Conservation (phyloP, 352 stramenopile genomes). For the Phytophthora pseudosyringae region DNA sequence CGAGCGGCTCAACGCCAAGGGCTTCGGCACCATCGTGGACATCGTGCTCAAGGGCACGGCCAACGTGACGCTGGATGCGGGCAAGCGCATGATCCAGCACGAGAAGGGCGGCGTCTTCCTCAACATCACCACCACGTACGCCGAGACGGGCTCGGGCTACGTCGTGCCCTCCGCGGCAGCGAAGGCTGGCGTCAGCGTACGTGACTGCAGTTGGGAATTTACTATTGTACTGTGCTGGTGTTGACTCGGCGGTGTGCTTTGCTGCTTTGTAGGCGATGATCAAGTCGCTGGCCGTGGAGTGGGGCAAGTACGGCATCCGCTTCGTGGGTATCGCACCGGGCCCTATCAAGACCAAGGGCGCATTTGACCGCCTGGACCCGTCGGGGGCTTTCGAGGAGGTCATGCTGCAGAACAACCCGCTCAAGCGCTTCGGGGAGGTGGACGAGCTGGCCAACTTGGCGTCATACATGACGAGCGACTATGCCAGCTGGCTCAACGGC, state of each 20-base stretch:
- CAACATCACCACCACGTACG: conserved; percentile 97
- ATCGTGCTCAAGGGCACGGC: conserved; percentile 92
- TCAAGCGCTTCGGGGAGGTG: conserved; percentile 76
- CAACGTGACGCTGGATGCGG: conserved; percentile 84
- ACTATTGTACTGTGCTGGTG: conserved; percentile 13
- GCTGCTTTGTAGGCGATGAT: conserved; percentile 88
- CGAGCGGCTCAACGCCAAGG: conserved; percentile 92
- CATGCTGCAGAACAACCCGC: conserved; percentile 73
- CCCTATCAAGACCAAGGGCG: conserved; percentile 92
- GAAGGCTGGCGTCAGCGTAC: conserved; percentile 93
- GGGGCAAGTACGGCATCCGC: conserved; percentile 95
- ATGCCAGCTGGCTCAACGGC: conserved; percentile 83
- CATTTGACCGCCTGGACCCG: conserved; percentile 81
- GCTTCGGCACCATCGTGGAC: conserved; percentile 97
- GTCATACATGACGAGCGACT: conserved; percentile 81
- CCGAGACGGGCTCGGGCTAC: conserved; percentile 94
- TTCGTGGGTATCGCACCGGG: conserved; percentile 97
- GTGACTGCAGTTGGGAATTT: conserved; percentile 2
- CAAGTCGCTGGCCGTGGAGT: conserved; percentile 96
- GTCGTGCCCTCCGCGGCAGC: conserved; percentile 95
- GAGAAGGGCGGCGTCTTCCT: conserved; percentile 90
- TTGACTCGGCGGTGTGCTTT: conserved; percentile 26
- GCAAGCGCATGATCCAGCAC: conserved; percentile 82
- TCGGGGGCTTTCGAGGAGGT: conserved; percentile 71
- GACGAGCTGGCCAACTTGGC: conserved; percentile 83